Evolutionary conservation across 768 basidiomycete species (phyloP).

Genomic region (Pisolithus orientalis): DNA sequence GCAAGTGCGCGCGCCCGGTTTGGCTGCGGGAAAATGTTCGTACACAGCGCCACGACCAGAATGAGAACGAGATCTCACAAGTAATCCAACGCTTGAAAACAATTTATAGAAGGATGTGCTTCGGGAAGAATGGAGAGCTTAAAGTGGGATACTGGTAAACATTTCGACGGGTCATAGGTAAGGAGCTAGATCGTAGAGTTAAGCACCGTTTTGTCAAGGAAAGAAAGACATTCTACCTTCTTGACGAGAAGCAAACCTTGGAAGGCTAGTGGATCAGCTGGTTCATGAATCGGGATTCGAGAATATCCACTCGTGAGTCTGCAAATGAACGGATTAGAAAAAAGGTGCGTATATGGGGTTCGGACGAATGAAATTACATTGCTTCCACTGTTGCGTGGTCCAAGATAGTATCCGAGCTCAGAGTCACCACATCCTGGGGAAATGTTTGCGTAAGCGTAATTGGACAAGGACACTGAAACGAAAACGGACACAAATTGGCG

Average conservation of each 20-base stretch:
- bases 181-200: constrained; percentile 51
- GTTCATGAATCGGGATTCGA: constrained; percentile 82
- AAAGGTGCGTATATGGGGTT: background rate
- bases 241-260: constrained; percentile 80
- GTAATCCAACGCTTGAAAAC: constrained; percentile 92
- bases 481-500: constrained; percentile 54
- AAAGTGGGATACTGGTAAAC: constrained; percentile 68
- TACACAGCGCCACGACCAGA: background rate
- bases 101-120: constrained; percentile 82
- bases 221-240: constrained; percentile 40
- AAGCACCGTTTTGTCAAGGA: constrained; percentile 3
- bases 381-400: constrained; percentile 75
- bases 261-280: constrained; percentile 63
- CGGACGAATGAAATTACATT: constrained; percentile 43
- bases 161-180: constrained; percentile 81
- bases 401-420: constrained; percentile 71
- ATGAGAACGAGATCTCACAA: constrained; percentile 43
- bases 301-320: constrained; percentile 83
- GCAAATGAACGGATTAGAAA: constrained; percentile 4
- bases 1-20: constrained; percentile 89
- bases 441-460: background rate
- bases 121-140: constrained; percentile 82
- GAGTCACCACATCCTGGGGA: constrained; percentile 70
- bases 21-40: constrained; percentile 44
- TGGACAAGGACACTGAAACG: constrained; percentile 52